These are phyloP conservation scores for Eucalyptus pauciflora DNA, from an alignment of 345 rosid species.

Conservation along the genomic window DNA sequence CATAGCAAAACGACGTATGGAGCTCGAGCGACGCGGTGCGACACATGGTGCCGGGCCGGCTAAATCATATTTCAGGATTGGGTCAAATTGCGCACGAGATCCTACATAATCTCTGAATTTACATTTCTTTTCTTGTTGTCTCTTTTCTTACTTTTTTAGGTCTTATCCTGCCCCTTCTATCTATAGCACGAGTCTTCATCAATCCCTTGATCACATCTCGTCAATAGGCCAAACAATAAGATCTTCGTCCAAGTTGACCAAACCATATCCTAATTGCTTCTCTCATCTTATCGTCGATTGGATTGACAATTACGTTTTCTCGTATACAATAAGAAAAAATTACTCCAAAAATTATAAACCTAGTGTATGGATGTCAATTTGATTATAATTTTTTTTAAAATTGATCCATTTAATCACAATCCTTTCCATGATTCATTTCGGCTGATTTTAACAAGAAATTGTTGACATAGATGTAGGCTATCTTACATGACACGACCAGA, in stretches of 20 bases:
- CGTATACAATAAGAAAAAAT: not conserved
- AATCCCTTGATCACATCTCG: not conserved
- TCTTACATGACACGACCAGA: not conserved
- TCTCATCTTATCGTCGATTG: not conserved
- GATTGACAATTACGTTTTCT: not conserved
- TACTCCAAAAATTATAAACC: not conserved
- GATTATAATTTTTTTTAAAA: not conserved
- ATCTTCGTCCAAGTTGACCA: not conserved
- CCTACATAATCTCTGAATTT: not conserved
- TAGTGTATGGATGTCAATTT: not conserved
- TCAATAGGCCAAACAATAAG: not conserved
- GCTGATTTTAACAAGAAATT: not conserved
- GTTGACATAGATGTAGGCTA: fast-evolving
- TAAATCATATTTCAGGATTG: not conserved
- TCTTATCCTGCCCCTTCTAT: not conserved
- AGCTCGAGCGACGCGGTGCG: not conserved
- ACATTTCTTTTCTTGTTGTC: not conserved
- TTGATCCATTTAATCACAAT: not conserved
- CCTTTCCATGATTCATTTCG: not conserved
- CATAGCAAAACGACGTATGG: not conserved
- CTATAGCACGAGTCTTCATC: not conserved
- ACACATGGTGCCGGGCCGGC: not conserved
- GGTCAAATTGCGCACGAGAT: not conserved
- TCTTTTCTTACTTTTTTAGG: not conserved
- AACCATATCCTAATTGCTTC: not conserved